phyloP scores from a whole-genome alignment of 2,329 filamentous ascomycete genomes.

The Xylariomycetidae sp. region DNA sequence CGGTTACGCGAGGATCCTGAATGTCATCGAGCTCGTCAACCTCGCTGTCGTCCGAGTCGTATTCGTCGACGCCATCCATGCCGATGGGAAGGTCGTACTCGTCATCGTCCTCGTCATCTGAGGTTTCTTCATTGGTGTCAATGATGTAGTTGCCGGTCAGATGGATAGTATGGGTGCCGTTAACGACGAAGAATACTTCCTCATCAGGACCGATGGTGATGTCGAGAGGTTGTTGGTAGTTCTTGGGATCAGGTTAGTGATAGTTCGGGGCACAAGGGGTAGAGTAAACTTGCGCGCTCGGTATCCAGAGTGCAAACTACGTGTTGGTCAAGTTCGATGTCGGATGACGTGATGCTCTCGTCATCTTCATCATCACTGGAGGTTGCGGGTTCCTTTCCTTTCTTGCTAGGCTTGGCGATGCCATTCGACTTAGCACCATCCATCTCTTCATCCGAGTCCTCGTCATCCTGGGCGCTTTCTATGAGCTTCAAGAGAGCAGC shows the following conservation, averaged over 20 bases:
- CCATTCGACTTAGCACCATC: conserved; percentile 56
- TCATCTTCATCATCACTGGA: conserved; percentile 40
- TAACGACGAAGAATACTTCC: conserved; percentile 86
- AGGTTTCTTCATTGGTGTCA: conserved; percentile 58
- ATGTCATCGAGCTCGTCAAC: conserved; percentile 75
- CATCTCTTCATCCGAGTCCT: conserved; percentile 66
- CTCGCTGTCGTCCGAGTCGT: conserved; percentile 64
- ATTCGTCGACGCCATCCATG: conserved; percentile 66
- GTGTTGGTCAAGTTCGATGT: conserved; percentile 74
- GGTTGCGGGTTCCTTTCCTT: conserved; percentile 66
- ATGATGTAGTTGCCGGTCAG: conserved; percentile 96
- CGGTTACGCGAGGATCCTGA: conserved; percentile 74
- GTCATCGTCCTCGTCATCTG: conserved; percentile 61
- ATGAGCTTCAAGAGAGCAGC: conserved; percentile 75
- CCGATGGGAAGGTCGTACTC: conserved; percentile 81
- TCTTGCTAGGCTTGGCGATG: conserved; percentile 55
- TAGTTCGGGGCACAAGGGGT: background rate
- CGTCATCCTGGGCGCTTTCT: conserved; percentile 57
- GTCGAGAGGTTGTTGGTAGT: conserved; percentile 92
- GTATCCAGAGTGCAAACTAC: conserved; percentile 96
- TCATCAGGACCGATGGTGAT: conserved; percentile 88
- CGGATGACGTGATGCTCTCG: conserved; percentile 54
- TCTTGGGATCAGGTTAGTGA: conserved; percentile 47
- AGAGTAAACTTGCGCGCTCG: conserved; percentile 63
- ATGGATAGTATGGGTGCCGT: conserved; percentile 83